These are phyloP conservation scores for Cinnamomum micranthum DNA, from an alignment of 164 flowering plant genomes.

Conservation along the genomic window DNA sequence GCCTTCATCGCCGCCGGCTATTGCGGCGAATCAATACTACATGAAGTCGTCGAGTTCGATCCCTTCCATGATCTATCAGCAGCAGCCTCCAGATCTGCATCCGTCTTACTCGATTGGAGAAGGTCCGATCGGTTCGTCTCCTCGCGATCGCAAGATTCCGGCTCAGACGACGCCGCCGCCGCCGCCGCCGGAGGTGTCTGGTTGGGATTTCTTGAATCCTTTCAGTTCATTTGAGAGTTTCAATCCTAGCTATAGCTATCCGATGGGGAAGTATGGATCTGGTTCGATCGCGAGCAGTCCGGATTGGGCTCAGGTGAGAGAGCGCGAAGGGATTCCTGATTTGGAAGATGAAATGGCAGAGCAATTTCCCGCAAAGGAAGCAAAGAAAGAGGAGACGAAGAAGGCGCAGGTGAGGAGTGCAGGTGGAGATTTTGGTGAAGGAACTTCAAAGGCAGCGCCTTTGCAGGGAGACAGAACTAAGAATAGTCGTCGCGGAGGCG, in stretches of 20 bases:
- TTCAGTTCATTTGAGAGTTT: conserved; percentile 42
- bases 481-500: conserved; percentile 30
- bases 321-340: conserved; percentile 93
- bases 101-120: conserved; percentile 6
- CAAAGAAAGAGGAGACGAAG: conserved; percentile 24
- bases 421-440: conserved; percentile 22
- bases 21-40: conserved; percentile 33
- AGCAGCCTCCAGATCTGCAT: conserved; percentile 8
- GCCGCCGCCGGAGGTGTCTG: conserved; percentile 56
- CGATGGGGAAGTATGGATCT: conserved; percentile 28
- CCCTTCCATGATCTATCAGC: conserved; percentile 30
- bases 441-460: conserved; percentile 33
- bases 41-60: conserved; percentile 53
- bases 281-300: conserved; percentile 69
- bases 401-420: conserved; percentile 11
- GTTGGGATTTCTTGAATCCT: conserved; percentile 84
- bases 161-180: conserved; percentile 52
- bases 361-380: conserved; percentile 32
- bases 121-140: not conserved
- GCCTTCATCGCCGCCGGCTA: not conserved
- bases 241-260: conserved; percentile 28
- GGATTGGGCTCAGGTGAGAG: conserved; percentile 82
- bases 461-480: conserved; percentile 21
- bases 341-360: conserved; percentile 83
- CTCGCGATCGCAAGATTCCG: conserved; percentile 7